Evolutionary conservation across 495 filamentous ascomycete genomes (phyloP).

Genomic region (Diplogelasinospora grovesii): DNA sequence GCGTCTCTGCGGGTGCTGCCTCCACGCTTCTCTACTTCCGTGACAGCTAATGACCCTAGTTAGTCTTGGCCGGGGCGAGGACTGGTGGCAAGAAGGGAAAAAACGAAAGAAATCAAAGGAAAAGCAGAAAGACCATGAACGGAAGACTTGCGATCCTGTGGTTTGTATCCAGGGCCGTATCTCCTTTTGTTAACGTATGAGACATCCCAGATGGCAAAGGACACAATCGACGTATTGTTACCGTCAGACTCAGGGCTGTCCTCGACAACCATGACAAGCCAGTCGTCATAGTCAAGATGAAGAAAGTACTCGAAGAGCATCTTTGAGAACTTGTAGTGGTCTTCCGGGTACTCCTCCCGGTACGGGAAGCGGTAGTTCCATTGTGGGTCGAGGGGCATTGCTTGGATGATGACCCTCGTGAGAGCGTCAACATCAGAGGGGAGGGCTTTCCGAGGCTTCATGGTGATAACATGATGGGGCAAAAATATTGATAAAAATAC

Average conservation of each 20-base stretch:
- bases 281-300: slow-evolving; percentile 26
- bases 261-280: slow-evolving; percentile 30
- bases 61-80: too few relatives aligned
- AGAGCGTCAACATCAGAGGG: slow-evolving; percentile 28
- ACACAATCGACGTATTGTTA: slow-evolving; percentile 9
- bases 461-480: too few relatives aligned
- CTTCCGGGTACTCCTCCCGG: slow-evolving; percentile 22
- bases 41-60: slow-evolving; percentile 14
- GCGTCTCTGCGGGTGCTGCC: slow-evolving; percentile 23
- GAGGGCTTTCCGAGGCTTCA: slow-evolving; percentile 21
- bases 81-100: background rate
- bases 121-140: background rate
- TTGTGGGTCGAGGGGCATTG: slow-evolving; percentile 33
- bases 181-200: slow-evolving; percentile 25
- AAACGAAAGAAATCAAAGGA: background rate
- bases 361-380: slow-evolving; percentile 34
- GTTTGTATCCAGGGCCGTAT: slow-evolving; percentile 22
- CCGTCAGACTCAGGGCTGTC: slow-evolving; percentile 19
- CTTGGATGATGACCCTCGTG: slow-evolving; percentile 26
- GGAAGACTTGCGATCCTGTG: slow-evolving; percentile 25
- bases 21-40: slow-evolving; percentile 18
- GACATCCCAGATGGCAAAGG: slow-evolving; percentile 30
- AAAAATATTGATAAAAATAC: too few relatives aligned
- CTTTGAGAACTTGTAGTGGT: slow-evolving; percentile 29
- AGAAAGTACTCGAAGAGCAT: slow-evolving; percentile 31